Percentiles rank a stretch among this genome's conserved stretches.
These are phyloP conservation scores for Amanita pseudoporphyria DNA, from an alignment of 768 basidiomycete species.

Conservation along the genomic window DNA sequence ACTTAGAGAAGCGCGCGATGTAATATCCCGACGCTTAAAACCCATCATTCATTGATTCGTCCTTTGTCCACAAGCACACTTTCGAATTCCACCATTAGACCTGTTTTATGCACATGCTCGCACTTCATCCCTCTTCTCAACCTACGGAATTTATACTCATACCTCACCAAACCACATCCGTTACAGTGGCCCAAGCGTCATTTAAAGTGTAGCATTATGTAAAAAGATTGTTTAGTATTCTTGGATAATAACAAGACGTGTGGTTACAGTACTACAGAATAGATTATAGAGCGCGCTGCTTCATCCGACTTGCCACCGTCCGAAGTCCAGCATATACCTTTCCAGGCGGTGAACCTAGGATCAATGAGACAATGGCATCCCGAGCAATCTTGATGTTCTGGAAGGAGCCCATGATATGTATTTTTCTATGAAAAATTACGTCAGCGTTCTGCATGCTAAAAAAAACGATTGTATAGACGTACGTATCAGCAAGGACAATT, in stretches of 20 bases:
- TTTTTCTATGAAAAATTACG: constrained; percentile 56
- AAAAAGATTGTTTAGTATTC: neutral
- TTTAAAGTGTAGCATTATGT: neutral
- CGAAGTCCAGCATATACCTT: constrained; percentile 87
- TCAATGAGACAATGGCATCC: constrained; percentile 92
- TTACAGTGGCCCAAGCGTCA: too few relatives aligned
- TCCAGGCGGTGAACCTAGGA: constrained; percentile 91
- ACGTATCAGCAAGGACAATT: constrained; percentile 99
- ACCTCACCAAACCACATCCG: neutral
- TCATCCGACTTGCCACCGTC: constrained; percentile 88
- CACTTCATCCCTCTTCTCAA: too few relatives aligned
- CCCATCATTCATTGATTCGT: constrained; percentile 19
- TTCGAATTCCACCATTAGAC: neutral
- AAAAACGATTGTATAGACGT: constrained; percentile 21
- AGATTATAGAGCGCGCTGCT: constrained; percentile 69
- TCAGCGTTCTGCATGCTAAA: neutral
- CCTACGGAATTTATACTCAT: too few relatives aligned
- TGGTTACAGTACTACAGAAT: constrained; percentile 3
- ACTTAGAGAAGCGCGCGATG: constrained; percentile 30
- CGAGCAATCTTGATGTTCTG: constrained; percentile 97
- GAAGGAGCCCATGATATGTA: constrained; percentile 97
- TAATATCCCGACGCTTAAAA: constrained; percentile 27
- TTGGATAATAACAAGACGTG: too few relatives aligned
- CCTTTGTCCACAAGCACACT: neutral
- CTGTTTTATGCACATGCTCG: neutral